Base-by-base conservation (phyloP, 331 rosid species). In the Stylosanthes scabra region DNA sequence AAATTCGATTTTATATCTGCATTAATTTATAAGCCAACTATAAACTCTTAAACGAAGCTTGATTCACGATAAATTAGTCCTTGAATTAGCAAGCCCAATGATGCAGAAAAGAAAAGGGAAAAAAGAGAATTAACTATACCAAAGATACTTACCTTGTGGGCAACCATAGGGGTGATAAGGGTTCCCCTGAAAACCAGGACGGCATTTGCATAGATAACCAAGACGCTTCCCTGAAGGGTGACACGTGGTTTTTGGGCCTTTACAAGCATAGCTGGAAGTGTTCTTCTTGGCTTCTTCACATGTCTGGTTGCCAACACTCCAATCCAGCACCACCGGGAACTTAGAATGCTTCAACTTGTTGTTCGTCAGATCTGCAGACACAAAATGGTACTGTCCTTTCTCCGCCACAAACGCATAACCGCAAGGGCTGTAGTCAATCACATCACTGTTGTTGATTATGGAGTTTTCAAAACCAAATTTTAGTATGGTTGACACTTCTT, bases 191-290 rank as follows among this genome's bases (percentile, higher is more conserved):
- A 34, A 80, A 6, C 80, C 84, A 27, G 0, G 0, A 8, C 50
- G 28, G 59, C 84, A 74, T n/a, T 44, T 63, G 56, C 80, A 80
- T 16, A 28, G 44, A 28, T 80, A 80, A 14, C 80, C 83, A 3
- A 10, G 11, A 27, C 62, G 60, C 3, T 2, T 0, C 3, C 1
- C 11, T 6, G 80, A 60, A 27, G 13, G 0, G 0, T 20, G 7
- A 68, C 72, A 74, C 5, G 34, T 9, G 39, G 80, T 80, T 1
- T 60, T 0, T 0, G 67, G 7, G 6, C 75, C 57, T 9, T 13
- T 45, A 37, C 80, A 74, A 0, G 46, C 58, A 52, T 74, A 74
- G 25, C 29, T 60, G 1, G 76, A 60, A 68, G 0, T 0, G 7
- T 74, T 13, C 2, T 67, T 60, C 16, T 9, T 0, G 1, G 76